A percentile compares a stretch with the other conserved stretches of the same genome.
phyloP scores from a whole-genome alignment of 148 eudicot species.

The Chenopodium suecicum region DNA sequence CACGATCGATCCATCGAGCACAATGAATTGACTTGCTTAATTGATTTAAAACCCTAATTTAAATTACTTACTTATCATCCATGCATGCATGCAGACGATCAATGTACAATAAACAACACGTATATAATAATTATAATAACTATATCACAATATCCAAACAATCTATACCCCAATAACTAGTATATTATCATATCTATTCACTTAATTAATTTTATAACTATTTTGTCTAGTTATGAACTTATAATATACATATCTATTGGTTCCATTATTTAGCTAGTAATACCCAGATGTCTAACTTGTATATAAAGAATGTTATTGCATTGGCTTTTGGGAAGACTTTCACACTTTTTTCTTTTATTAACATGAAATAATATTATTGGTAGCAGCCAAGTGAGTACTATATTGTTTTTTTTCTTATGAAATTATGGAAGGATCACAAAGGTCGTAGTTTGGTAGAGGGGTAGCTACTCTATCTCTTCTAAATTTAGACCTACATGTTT shows the following conservation, averaged over 20 bases:
- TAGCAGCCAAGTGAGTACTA: neutral
- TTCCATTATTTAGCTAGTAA: neutral
- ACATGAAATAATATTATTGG: neutral
- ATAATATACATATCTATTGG: neutral
- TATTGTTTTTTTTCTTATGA: neutral
- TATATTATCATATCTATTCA: neutral
- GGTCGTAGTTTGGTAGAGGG: too few species aligned
- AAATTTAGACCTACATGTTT: too few species aligned
- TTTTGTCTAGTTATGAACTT: neutral
- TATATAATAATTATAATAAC: neutral
- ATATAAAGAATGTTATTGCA: neutral
- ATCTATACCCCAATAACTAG: neutral
- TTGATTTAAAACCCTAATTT: neutral
- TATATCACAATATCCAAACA: neutral
- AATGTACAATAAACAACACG: neutral
- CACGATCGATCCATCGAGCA: neutral
- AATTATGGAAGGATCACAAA: too few species aligned
- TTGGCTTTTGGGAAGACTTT: neutral
- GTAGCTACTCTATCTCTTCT: too few species aligned
- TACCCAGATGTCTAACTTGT: conserved; percentile 7
- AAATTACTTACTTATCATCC: neutral
- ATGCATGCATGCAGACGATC: conserved; percentile 4
- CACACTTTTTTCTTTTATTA: neutral
- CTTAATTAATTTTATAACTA: neutral
- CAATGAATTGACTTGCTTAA: neutral